phyloP scores from a whole-genome alignment of 441 rosid genomes.

The Erysimum cheiri region DNA sequence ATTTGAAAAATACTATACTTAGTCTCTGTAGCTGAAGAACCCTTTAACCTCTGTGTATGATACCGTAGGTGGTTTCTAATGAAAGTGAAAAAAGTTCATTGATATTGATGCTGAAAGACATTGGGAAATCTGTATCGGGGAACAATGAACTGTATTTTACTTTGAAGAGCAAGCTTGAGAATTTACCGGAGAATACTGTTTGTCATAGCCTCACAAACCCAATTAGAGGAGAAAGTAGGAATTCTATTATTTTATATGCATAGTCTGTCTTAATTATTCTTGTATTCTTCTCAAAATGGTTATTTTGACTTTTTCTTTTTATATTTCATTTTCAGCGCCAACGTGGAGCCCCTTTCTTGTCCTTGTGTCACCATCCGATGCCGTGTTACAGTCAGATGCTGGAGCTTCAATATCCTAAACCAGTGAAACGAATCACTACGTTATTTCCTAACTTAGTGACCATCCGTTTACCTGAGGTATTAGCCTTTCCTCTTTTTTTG shows the following conservation, averaged over 20 bases:
- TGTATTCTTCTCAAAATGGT: constrained; percentile 10
- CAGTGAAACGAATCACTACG: constrained; percentile 83
- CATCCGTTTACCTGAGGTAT: constrained; percentile 94
- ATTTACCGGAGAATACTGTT: constrained; percentile 73
- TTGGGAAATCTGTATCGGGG: constrained; percentile 82
- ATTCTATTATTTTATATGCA: constrained; percentile 14
- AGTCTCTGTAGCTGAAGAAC: no score
- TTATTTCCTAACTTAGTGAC: constrained; percentile 94
- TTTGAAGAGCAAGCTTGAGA: constrained; percentile 80
- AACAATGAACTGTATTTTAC: constrained; percentile 71
- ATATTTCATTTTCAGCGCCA: constrained; percentile 66
- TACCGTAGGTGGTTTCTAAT: constrained; percentile 68
- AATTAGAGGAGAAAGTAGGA: constrained; percentile 87
- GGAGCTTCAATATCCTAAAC: constrained; percentile 89
- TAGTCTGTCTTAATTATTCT: neutral
- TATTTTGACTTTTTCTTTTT: constrained; percentile 3
- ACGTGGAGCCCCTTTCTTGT: constrained; percentile 54
- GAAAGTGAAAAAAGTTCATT: constrained; percentile 77
- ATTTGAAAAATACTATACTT: no score
- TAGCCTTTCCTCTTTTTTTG: constrained; percentile 16
- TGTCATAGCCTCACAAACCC: constrained; percentile 88
- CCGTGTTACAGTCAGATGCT: constrained; percentile 45
- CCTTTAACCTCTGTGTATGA: constrained; percentile 31
- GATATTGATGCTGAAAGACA: constrained; percentile 85
- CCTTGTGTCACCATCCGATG: no score